phyloP scores from a whole-genome alignment of 257 asterid species.

The Fraxinus excelsior region DNA sequence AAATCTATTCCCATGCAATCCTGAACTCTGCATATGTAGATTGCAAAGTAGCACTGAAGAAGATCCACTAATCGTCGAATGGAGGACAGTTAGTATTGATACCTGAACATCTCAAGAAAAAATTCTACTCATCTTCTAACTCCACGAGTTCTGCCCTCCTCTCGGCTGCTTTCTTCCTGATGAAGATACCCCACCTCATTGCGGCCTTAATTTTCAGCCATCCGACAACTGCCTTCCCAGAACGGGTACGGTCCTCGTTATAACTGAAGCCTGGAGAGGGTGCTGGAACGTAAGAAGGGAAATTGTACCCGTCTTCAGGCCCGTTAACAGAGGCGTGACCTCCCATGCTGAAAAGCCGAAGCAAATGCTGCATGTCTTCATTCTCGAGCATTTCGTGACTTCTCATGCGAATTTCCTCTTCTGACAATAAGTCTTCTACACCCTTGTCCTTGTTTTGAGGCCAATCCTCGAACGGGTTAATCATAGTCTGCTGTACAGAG shows the following conservation, averaged over 20 bases:
- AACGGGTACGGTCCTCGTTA: slow-evolving; percentile 60
- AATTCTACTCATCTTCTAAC: slow-evolving; percentile 69
- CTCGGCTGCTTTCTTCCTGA: slow-evolving; percentile 97
- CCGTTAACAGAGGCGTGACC: slow-evolving; percentile 44
- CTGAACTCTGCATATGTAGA: slow-evolving; percentile 21
- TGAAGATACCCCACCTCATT: slow-evolving; percentile 97
- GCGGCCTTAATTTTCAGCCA: slow-evolving; percentile 99
- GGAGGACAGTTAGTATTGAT: slow-evolving; percentile 4
- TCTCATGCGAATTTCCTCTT: slow-evolving; percentile 85
- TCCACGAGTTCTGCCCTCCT: slow-evolving; percentile 93
- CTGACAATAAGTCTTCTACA: slow-evolving; percentile 70
- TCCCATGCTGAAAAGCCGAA: slow-evolving; percentile 87
- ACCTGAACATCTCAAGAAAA: background rate
- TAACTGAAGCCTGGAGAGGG: slow-evolving; percentile 62
- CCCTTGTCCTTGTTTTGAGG: slow-evolving; percentile 59
- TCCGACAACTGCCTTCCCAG: slow-evolving; percentile 95
- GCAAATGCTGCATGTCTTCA: slow-evolving; percentile 95
- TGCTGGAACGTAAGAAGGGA: slow-evolving; percentile 57
- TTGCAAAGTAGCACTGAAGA: background rate
- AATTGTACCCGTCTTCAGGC: slow-evolving; percentile 63
- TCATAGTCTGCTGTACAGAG: slow-evolving; percentile 43
- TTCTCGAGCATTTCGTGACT: slow-evolving; percentile 91
- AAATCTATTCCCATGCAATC: slow-evolving; percentile 26
- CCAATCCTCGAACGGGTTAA: slow-evolving; percentile 84
- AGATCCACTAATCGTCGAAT: slow-evolving; percentile 21